Percentiles rank a stretch among this genome's conserved stretches.
phyloP scores from a whole-genome alignment of 441 rosid genomes.

The Erodium trifolium region DNA sequence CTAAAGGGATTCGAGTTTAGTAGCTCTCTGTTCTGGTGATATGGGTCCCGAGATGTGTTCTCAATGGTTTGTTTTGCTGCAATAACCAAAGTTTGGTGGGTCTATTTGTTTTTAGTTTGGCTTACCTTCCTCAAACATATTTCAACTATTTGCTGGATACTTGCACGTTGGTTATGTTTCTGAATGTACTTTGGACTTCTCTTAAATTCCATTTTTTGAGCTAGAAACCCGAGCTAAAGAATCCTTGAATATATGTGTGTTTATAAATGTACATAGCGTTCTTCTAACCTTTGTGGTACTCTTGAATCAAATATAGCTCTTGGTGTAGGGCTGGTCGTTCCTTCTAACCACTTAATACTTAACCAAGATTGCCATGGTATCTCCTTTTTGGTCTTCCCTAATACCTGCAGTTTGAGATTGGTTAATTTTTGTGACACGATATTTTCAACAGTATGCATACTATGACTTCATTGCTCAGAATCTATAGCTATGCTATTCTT shows the following conservation, averaged over 20 bases:
- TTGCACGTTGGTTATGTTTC: background rate
- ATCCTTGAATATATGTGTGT: background rate
- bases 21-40: constrained; percentile 8
- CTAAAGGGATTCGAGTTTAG: constrained; percentile 2
- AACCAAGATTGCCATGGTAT: background rate
- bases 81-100: background rate
- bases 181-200: constrained; percentile 6
- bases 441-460: background rate
- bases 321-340: background rate
- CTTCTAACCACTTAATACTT: background rate
- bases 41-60: constrained; percentile 1
- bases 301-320: background rate
- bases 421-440: background rate
- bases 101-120: background rate
- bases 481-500: background rate
- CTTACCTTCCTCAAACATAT: background rate
- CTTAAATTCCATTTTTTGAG: background rate
- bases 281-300: background rate
- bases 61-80: constrained; percentile 6
- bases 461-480: background rate
- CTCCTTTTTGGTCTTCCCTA: background rate
- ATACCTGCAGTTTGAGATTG: background rate
- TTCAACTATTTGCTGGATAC: too few relatives aligned
- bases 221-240: background rate
- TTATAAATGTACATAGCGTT: background rate